Evolutionary conservation across 345 rosid species (phyloP), one percentile per base, ranked within the genome.

Genomic region (Combretum micranthum): DNA sequence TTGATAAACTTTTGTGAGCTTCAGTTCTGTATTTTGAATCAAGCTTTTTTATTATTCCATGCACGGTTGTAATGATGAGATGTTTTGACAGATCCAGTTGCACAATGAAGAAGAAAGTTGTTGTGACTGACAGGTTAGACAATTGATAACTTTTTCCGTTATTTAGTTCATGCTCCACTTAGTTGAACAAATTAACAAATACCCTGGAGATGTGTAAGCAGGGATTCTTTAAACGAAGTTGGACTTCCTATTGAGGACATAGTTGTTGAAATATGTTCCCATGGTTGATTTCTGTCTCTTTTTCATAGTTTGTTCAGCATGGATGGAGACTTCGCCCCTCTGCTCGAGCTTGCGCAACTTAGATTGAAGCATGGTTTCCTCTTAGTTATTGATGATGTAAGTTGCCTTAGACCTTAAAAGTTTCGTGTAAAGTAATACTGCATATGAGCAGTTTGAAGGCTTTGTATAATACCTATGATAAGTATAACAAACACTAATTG

Each of bases 321-420:
- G 98, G 98, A 92, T 61, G 98, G 97, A 62, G 98, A 92, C 77
- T 92, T 92, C 81, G 98, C 97, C 68, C 98, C 97, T 19, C 78
- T 88, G 83, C 60, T 57, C 52, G 88, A 88, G 72, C 93, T 92
- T 57, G 83, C 67, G 42, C 62, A 76, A 69, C 97, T 92, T 60
- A 81, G 91, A 22, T 72, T 69, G 77, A 81, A 67, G 64, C 86
- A 88, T 80, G 84, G 83, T 13, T 89, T 86, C 75, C 52, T 92
- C 65, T 74, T 88, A 62, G 90, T 83, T 68, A 82, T 88, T 52
- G 98, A 92, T 74, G 99, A 92, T 62, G 99, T 92, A 70, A 81
- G 96, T 66, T 69, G 65, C 50, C 44, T 20, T 15, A 57, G 50
- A 49, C 10, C 45, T 67, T 44, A 54, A 15, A 25, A 26, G 50